These are phyloP conservation scores for Phytophthora foliorum DNA, from an alignment of 352 stramenopile species.

Conservation along the genomic window DNA sequence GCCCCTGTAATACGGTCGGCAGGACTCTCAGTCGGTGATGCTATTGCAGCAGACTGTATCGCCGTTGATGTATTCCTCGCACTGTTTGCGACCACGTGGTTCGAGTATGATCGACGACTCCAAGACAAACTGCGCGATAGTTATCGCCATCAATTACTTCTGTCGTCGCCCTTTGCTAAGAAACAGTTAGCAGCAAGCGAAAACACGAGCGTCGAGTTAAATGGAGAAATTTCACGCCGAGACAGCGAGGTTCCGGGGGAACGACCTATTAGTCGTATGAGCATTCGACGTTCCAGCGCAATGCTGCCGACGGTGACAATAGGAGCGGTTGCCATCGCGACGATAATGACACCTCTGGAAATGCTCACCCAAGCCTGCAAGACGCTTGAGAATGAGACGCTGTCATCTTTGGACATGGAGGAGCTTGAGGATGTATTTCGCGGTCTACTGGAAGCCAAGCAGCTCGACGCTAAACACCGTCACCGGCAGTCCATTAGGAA, in stretches of 20 bases:
- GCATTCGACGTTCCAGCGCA: constrained; percentile 13
- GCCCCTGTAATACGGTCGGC: constrained; percentile 15
- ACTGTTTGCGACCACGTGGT: constrained; percentile 55
- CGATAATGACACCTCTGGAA: constrained; percentile 42
- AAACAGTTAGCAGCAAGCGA: constrained; percentile 21
- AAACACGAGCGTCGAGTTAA: not conserved
- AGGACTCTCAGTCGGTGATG: constrained; percentile 7
- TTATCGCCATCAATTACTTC: constrained; percentile 52
- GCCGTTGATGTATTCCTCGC: constrained; percentile 61
- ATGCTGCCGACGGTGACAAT: constrained; percentile 19
- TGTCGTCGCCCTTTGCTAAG: constrained; percentile 39
- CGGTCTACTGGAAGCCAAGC: constrained; percentile 47
- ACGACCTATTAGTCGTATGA: constrained; percentile 15
- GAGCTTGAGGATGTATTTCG: constrained; percentile 51
- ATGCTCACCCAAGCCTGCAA: constrained; percentile 46
- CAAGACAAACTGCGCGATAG: constrained; percentile 54
- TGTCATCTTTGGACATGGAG: constrained; percentile 54
- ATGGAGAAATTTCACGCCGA: not conserved
- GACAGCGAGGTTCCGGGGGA: not conserved
- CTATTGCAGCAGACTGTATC: constrained; percentile 30
- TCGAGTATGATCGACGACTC: constrained; percentile 55
- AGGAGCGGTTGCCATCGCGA: constrained; percentile 17
- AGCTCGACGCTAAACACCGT: constrained; percentile 27
- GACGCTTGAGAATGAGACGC: constrained; percentile 44
- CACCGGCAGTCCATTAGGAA: constrained; percentile 4